Percentiles rank a stretch among this genome's conserved stretches.
phyloP scores from a whole-genome alignment of 208 protist genomes.

The Leishmania arabica region DNA sequence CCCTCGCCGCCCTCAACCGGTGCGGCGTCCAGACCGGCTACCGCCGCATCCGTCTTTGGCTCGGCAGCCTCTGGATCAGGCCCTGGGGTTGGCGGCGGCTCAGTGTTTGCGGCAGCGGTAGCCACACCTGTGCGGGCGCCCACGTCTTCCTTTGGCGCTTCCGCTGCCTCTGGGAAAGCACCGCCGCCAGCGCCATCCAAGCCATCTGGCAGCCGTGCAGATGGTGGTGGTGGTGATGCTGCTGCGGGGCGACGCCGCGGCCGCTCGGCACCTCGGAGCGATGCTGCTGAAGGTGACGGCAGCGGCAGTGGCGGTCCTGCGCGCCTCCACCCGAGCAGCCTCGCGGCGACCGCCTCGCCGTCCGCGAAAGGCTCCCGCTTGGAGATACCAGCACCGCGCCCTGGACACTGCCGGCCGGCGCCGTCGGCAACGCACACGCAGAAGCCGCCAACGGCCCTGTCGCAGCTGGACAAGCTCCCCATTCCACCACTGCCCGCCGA shows the following conservation, averaged over 20 bases:
- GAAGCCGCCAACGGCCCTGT: conserved; percentile 6
- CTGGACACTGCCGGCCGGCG: conserved; percentile 9
- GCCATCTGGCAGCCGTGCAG: not conserved
- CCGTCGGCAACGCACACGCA: conserved; percentile 3
- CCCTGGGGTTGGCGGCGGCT: not conserved
- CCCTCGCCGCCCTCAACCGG: too few species aligned
- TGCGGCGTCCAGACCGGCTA: not conserved
- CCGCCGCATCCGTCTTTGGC: conserved; percentile 2
- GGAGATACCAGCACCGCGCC: conserved; percentile 12
- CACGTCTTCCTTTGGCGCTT: not conserved
- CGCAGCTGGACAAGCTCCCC: not conserved
- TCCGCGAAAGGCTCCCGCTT: not conserved
- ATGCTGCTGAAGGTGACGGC: not conserved
- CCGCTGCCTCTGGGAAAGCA: not conserved
- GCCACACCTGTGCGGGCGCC: conserved; percentile 1
- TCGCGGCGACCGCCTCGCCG: not conserved
- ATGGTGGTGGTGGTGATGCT: conserved; percentile 3
- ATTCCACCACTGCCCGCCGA: conserved; percentile 17
- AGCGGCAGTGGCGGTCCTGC: not conserved
- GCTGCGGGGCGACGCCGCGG: not conserved
- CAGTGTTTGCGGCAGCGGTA: conserved; percentile 7
- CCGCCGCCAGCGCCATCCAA: not conserved
- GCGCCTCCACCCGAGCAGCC: not conserved
- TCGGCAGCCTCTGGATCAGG: not conserved
- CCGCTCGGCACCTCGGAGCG: not conserved